Conservation (phyloP, 495 filamentous ascomycete genomes). For the Bryoglossum gracile region DNA sequence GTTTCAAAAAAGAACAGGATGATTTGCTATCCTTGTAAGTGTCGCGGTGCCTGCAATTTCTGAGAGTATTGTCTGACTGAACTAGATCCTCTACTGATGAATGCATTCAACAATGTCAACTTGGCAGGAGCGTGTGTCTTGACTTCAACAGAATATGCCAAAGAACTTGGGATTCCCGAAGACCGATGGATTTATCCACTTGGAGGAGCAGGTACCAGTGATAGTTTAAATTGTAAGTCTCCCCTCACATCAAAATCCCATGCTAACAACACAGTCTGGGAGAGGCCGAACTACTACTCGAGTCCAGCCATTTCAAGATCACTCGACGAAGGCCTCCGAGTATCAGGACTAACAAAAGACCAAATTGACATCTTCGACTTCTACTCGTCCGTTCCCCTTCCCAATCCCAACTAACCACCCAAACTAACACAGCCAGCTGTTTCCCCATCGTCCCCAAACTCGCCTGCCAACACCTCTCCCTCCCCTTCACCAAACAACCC, state of each 20-base stretch:
- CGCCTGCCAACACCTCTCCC: conserved; percentile 42
- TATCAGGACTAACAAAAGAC: conserved; percentile 29
- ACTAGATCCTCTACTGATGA: conserved; percentile 53
- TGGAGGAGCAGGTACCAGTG: conserved; percentile 45
- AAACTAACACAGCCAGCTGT: conserved; percentile 28
- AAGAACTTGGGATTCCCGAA: conserved; percentile 41
- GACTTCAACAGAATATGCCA: conserved; percentile 41
- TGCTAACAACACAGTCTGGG: conserved; percentile 38
- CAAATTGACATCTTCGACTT: conserved; percentile 49
- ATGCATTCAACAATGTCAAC: conserved; percentile 54
- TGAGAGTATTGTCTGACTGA: not conserved
- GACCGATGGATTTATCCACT: conserved; percentile 48
- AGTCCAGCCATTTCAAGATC: conserved; percentile 44
- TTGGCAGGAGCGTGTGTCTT: conserved; percentile 45
- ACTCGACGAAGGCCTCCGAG: conserved; percentile 35
- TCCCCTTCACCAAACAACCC: conserved; percentile 33
- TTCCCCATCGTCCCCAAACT: conserved; percentile 56
- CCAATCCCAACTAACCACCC: not conserved
- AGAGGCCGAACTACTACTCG: conserved; percentile 43
- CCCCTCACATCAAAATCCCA: not conserved
- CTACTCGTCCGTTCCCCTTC: conserved; percentile 37
- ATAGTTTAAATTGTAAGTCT: conserved; percentile 38
- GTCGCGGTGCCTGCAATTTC: not conserved
- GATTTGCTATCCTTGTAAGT: conserved; percentile 46
- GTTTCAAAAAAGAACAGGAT: conserved; percentile 44